Evolutionary conservation across 805 yeast species (phyloP), one percentile per base, ranked within the genome.

Genomic region (Barnettozyma sp.): DNA sequence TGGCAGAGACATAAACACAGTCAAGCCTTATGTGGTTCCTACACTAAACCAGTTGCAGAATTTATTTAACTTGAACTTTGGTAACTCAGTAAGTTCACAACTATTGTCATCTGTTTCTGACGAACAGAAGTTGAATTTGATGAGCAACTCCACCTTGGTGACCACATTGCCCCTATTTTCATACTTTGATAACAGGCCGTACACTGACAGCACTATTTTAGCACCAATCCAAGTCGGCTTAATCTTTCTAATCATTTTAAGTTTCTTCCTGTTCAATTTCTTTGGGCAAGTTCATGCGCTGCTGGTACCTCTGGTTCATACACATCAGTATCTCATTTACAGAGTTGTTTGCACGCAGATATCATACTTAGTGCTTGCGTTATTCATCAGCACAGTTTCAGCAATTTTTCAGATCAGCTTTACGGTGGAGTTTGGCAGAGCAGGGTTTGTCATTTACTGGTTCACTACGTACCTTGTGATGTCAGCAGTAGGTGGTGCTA

Each of bases 161-260:
- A 32, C 63, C 8, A 48, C 65, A 21, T 66, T 65, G n/a, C 58
- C 70, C 12, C 42, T 39, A 1, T 60, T 73, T 37, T 21, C 42
- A 1, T 55, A 45, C 26, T 28, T 49, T 3, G 86, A 82, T 49
- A 55, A 63, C 33, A 60, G 65, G n/a, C 82, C 83, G 2, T 63
- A 60, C 35, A 55, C 56, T 1, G 61, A 73, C 46, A 62, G 71
- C 3, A 75, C 72, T 5, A 51, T 77, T 11, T 46, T 68, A 29
- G 87, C 87, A 1, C 86, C 88, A 5, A 56, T 76, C 5, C 90
- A 82, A 54, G 78, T 82, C 41, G 92, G 92, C 34, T 66, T 81
- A 44, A 78, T 83, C 54, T 82, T 76, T 52, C 63, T 81, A 52
- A 69, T 83, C 48, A 76, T 83, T 52, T 55, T 82, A 38, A 75